phyloP scores from a whole-genome alignment of 1,284 basidiomycete genomes.

The Naganishia albida region DNA sequence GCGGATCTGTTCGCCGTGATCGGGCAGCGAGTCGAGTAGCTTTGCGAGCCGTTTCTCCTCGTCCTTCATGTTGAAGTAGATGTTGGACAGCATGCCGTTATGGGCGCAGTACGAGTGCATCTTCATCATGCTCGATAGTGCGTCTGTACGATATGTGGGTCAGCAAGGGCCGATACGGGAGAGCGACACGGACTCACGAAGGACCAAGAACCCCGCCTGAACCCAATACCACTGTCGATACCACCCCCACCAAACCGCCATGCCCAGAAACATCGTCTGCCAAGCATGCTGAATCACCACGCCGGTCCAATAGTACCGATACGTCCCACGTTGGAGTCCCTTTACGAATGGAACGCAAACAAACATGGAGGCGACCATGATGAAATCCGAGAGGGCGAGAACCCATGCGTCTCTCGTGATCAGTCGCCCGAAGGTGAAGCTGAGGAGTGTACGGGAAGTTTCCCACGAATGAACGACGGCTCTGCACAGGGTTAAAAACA shows the following conservation, averaged over 20 bases:
- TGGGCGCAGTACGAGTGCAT: slow-evolving; percentile 90
- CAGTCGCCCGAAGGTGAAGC: slow-evolving; percentile 78
- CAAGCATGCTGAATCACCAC: slow-evolving; percentile 73
- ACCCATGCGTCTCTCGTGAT: slow-evolving; percentile 83
- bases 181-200: slow-evolving; percentile 58
- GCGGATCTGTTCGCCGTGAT: slow-evolving; percentile 44
- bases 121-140: slow-evolving; percentile 54
- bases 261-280: slow-evolving; percentile 69
- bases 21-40: slow-evolving; percentile 43
- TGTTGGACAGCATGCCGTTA: slow-evolving; percentile 78
- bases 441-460: slow-evolving; percentile 73
- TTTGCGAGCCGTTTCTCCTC: slow-evolving; percentile 45
- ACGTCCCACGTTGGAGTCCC: slow-evolving; percentile 72
- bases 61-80: slow-evolving; percentile 48
- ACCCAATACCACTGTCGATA: slow-evolving; percentile 94
- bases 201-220: slow-evolving; percentile 89
- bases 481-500: slow-evolving; percentile 75
- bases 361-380: slow-evolving; percentile 74
- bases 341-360: slow-evolving; percentile 79
- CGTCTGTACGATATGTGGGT: slow-evolving; percentile 38
- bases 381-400: slow-evolving; percentile 78
- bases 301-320: slow-evolving; percentile 74
- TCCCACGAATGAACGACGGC: slow-evolving; percentile 76
- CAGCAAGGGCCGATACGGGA: not conserved
- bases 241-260: slow-evolving; percentile 61